phyloP scores from a whole-genome alignment of 441 rosid species.

The Erodium moschatum region DNA sequence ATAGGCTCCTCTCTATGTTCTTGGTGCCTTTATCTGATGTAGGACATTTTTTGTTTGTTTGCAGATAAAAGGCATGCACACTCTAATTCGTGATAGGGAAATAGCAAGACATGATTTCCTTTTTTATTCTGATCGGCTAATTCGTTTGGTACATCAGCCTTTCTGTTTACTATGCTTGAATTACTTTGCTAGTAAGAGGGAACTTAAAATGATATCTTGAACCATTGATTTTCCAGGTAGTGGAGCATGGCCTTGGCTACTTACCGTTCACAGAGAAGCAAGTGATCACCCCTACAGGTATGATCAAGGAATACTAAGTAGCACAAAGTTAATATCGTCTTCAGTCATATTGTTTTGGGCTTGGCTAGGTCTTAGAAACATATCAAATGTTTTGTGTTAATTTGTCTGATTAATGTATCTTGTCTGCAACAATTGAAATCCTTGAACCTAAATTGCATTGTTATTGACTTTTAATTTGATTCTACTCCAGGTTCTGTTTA shows the following conservation, averaged over 20 bases:
- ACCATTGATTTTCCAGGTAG: conserved; percentile 46
- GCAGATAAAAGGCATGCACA: conserved; percentile 98
- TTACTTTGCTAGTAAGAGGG: not conserved
- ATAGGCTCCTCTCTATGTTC: conserved; percentile 5
- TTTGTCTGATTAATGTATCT: not conserved
- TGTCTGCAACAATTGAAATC: not conserved
- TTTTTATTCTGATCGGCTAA: conserved; percentile 90
- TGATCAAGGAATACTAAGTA: conserved; percentile 11
- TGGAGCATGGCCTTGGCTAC: conserved; percentile 96
- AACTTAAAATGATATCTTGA: not conserved
- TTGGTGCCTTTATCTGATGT: conserved; percentile 1
- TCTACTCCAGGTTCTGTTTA: conserved; percentile 56
- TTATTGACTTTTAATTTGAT: conserved; percentile 14
- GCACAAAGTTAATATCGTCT: conserved; percentile 1
- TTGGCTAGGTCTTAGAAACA: not conserved
- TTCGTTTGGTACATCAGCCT: conserved; percentile 59
- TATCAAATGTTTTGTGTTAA: not conserved
- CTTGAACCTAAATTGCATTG: not conserved
- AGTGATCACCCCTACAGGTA: conserved; percentile 36
- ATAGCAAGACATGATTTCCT: conserved; percentile 93
- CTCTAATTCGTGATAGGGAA: conserved; percentile 80
- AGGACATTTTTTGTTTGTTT: not conserved
- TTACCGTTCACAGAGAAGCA: conserved; percentile 93
- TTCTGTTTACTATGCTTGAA: not conserved
- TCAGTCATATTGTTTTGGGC: not conserved